Percentiles rank a stretch among this genome's conserved stretches.
phyloP scores from a whole-genome alignment of 2,329 filamentous ascomycete species.

The Didymella exigua region DNA sequence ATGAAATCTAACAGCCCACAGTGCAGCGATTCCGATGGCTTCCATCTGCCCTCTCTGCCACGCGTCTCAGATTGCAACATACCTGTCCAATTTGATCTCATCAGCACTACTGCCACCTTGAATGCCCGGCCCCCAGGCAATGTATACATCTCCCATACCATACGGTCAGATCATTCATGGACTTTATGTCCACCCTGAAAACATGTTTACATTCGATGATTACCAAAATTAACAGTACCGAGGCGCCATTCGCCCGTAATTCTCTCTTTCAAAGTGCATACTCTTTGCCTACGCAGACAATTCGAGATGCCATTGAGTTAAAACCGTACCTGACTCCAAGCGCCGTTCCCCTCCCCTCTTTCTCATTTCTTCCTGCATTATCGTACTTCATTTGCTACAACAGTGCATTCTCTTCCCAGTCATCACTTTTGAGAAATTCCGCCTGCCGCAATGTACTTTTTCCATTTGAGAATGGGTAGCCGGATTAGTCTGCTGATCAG shows the following conservation, averaged over 20 bases:
- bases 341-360: too few relatives aligned
- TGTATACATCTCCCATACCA: not conserved
- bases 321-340: too few relatives aligned
- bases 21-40: not conserved
- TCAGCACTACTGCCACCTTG: not conserved
- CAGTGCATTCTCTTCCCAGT: too few relatives aligned
- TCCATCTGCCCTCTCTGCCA: slow-evolving; percentile 1
- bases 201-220: not conserved
- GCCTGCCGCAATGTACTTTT: too few relatives aligned
- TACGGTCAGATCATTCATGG: not conserved
- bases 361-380: too few relatives aligned
- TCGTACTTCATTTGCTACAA: too few relatives aligned
- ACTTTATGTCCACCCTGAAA: not conserved
- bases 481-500: too few relatives aligned
- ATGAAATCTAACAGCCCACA: not conserved
- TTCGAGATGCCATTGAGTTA: too few relatives aligned
- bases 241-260: not conserved
- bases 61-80: not conserved
- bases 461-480: too few relatives aligned
- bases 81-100: not conserved
- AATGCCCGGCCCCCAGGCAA: not conserved
- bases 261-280: not conserved
- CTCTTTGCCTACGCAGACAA: not conserved
- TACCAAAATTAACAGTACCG: not conserved
- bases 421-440: too few relatives aligned